Evolutionary conservation across 2,329 filamentous ascomycete species (phyloP), one percentile per base, ranked within the genome.

Genomic region (Volutella citrinella): DNA sequence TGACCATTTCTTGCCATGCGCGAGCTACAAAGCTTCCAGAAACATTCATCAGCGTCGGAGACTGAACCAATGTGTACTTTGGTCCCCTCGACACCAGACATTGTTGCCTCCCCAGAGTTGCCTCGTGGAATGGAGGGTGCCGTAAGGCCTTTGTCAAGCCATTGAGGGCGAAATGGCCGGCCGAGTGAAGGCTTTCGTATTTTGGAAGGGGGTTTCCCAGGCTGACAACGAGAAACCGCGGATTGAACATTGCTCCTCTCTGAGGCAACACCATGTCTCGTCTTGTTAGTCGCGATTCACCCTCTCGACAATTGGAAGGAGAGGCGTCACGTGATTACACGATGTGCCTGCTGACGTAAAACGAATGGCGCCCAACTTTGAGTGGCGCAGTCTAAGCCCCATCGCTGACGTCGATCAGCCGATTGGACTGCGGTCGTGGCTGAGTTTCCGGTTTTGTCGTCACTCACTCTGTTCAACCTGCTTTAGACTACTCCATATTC

Each of bases 191-290:
- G 14, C 87, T 94, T 44, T 83, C 74, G 46, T 78, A 76, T 61
- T 91, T 90, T 3, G 79, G 68, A 7, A 75, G 70, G 7, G 86
- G 88, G 52, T 97, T 97, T 48, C 93, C 93, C 43, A 98, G 76
- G 43, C 87, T 93, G 66, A 89, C 77, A 52, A 97, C 72, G 36
- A 97, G 78, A 49, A 95, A 78, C 23, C 73, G 76, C 27, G 66
- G 61, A 18, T 54, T 60, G 34, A 63, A 61, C 53, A 62, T 63
- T 27, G n/a, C n/a, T n/a, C n/a, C n/a, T n/a, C n/a, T n/a, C n/a
- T n/a, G n/a, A n/a, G n/a, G n/a, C n/a, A n/a, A n/a, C n/a, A n/a
- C n/a, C n/a, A n/a, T n/a, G n/a, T n/a, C n/a, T n/a, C n/a, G n/a
- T n/a, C n/a, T n/a, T n/a, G n/a, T n/a, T n/a, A n/a, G n/a, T n/a